A percentile compares a stretch with the other conserved stretches of the same genome.
Evolutionary conservation across 306 rosid species (phyloP).

Genomic region (Carpinus viminea): DNA sequence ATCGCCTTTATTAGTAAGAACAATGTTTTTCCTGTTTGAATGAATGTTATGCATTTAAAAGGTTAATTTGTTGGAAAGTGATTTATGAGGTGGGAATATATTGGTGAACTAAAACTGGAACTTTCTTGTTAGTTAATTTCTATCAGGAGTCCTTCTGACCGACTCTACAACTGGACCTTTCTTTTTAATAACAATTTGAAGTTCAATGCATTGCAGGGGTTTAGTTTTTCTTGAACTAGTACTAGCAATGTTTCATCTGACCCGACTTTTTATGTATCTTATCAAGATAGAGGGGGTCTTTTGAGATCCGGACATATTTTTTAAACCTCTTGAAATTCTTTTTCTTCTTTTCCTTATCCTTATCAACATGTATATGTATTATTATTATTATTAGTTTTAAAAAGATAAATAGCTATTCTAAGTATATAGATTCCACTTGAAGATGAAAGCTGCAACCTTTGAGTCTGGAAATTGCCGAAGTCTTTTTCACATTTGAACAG

Average conservation of each 20-base stretch:
- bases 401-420: background rate
- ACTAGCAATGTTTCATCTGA: background rate
- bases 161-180: background rate
- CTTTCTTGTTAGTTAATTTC: background rate
- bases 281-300: background rate
- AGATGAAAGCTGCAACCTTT: background rate
- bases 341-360: no score
- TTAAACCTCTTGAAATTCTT: no score
- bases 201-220: background rate
- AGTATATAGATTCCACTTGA: background rate
- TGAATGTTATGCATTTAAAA: background rate
- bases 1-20: background rate
- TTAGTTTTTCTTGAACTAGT: background rate
- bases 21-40: background rate
- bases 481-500: background rate
- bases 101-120: background rate
- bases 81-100: background rate
- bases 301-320: background rate
- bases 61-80: background rate
- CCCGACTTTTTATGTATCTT: background rate
- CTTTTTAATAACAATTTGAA: background rate
- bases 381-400: no score
- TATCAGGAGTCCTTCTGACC: background rate
- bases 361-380: no score
- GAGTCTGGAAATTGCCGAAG: background rate